Base-by-base conservation (phyloP, 495 filamentous ascomycete genomes). In the Penicillium cinerascens region DNA sequence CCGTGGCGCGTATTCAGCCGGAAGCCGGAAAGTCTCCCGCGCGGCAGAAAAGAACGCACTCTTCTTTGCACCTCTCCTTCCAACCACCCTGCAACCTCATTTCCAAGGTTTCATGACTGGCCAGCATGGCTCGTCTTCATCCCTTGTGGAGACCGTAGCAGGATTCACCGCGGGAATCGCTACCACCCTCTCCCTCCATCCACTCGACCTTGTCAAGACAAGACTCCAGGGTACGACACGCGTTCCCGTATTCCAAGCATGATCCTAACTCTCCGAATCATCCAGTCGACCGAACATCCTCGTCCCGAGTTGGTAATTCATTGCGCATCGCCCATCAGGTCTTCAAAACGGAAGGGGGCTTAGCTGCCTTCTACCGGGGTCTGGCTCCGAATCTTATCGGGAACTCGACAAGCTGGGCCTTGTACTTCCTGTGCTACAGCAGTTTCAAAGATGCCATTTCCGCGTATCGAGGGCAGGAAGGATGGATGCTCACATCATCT, bases 201-300 rank as follows among this genome's bases (percentile, higher is more conserved):
- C 93, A 17, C 78, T 99, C 45, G 93, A 99, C 72, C 82, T 97
- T 51, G 80, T 97, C 61, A 99, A 99, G 74, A 97, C 91, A 36
- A 87, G 93, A 51, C 82, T 99, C 59, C 93, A 99, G 74, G 82
- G 91, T 92, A 63, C 52, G 60, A 35, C 33, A 26, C 13, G 40
- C 48, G 52, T 46, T 25, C 43, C 43, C 41, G 40, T 51, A 36
- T 42, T 38, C 44, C 8, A 33, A 11, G 29, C 29, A 33, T 10
- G 11, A 15, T 33, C 29, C 29, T 33, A 11, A 33, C 11, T 33
- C 29, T 3, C 29, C 11, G 29, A 13, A 1, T 29, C 29, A 1
- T 33, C 29, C 42, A 81, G 79, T 79, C 35, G 76, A 81, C 54
- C 72, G 65, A 46, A 58, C 60, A 35, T 62, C 67, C 0, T 64